Percentiles rank a stretch among this genome's conserved stretches.
These are phyloP conservation scores for Samsoniella hepiali DNA, from an alignment of 2,329 filamentous ascomycete genomes.

Conservation along the genomic window DNA sequence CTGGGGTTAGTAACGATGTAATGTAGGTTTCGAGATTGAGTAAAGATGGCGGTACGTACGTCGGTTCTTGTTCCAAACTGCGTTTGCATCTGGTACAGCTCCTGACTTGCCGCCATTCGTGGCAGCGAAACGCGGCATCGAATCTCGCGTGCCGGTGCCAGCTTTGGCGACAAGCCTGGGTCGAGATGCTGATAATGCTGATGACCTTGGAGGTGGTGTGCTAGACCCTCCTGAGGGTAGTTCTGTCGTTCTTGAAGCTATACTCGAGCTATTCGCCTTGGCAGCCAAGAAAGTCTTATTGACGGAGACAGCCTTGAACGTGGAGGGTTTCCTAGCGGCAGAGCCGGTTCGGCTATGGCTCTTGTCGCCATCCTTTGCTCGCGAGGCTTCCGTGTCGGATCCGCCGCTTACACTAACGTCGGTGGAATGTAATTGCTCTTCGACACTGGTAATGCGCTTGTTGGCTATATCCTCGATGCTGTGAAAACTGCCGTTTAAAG, in stretches of 20 bases:
- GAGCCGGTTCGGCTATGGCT: conserved; percentile 57
- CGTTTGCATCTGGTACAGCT: conserved; percentile 65
- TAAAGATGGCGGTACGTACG: conserved; percentile 49
- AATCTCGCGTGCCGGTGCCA: conserved; percentile 57
- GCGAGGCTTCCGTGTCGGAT: conserved; percentile 73
- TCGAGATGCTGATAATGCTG: conserved; percentile 52
- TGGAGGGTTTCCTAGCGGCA: conserved; percentile 68
- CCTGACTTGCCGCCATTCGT: conserved; percentile 55
- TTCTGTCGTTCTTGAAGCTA: conserved; percentile 49
- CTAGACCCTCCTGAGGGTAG: conserved; percentile 47
- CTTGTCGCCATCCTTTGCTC: conserved; percentile 55
- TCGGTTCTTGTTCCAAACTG: conserved; percentile 87
- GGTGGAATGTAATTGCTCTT: conserved; percentile 58
- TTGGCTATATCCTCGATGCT: conserved; percentile 51
- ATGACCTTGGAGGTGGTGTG: conserved; percentile 44
- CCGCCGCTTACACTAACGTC: conserved; percentile 69
- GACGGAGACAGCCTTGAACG: conserved; percentile 82
- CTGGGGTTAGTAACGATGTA: conserved; percentile 25
- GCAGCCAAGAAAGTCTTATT: conserved; percentile 80
- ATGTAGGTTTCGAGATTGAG: neutral
- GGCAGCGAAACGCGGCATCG: conserved; percentile 41
- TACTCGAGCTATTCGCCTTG: conserved; percentile 51
- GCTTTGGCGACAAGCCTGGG: conserved; percentile 75
- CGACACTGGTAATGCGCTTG: conserved; percentile 55
- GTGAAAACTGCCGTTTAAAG: conserved; percentile 48